Evolutionary conservation across 2,329 filamentous ascomycete species (phyloP).

Genomic region (Trichoderma gracile): DNA sequence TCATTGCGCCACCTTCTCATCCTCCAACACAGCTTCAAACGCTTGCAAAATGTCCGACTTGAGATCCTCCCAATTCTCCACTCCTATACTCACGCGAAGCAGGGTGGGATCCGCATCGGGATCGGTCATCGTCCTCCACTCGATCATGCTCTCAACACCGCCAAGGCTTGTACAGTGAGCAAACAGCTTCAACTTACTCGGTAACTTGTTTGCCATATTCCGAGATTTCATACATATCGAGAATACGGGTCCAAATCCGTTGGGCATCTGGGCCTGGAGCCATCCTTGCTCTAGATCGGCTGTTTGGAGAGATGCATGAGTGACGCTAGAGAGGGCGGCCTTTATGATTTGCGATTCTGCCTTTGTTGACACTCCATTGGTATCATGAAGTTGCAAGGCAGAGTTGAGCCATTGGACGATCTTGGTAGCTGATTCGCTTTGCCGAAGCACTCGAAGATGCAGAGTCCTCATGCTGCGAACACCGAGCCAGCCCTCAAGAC

Average conservation of each 20-base stretch:
- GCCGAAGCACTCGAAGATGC: slow-evolving; percentile 75
- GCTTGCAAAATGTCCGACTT: slow-evolving; percentile 70
- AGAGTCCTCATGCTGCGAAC: slow-evolving; percentile 83
- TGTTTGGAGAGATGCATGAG: slow-evolving; percentile 5
- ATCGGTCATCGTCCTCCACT: slow-evolving; percentile 94
- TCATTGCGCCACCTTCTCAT: slow-evolving; percentile 1
- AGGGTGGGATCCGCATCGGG: slow-evolving; percentile 67
- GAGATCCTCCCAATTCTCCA: slow-evolving; percentile 85
- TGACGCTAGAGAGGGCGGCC: not conserved
- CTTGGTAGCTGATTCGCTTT: slow-evolving; percentile 67
- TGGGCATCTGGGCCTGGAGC: slow-evolving; percentile 86
- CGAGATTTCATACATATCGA: slow-evolving; percentile 65
- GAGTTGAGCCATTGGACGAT: slow-evolving; percentile 71
- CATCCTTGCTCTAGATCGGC: slow-evolving; percentile 62
- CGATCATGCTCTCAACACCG: slow-evolving; percentile 91
- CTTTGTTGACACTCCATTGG: slow-evolving; percentile 67
- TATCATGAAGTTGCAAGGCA: slow-evolving; percentile 24
- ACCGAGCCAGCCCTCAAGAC: slow-evolving; percentile 87
- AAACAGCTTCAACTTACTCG: slow-evolving; percentile 78
- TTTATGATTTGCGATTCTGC: not conserved
- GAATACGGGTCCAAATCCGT: slow-evolving; percentile 88
- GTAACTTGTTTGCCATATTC: slow-evolving; percentile 65
- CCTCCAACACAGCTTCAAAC: slow-evolving; percentile 55
- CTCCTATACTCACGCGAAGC: slow-evolving; percentile 79
- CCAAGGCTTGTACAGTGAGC: slow-evolving; percentile 94